These are phyloP conservation scores for Aurinia saxatilis DNA, from an alignment of 345 rosid species.

Conservation along the genomic window DNA sequence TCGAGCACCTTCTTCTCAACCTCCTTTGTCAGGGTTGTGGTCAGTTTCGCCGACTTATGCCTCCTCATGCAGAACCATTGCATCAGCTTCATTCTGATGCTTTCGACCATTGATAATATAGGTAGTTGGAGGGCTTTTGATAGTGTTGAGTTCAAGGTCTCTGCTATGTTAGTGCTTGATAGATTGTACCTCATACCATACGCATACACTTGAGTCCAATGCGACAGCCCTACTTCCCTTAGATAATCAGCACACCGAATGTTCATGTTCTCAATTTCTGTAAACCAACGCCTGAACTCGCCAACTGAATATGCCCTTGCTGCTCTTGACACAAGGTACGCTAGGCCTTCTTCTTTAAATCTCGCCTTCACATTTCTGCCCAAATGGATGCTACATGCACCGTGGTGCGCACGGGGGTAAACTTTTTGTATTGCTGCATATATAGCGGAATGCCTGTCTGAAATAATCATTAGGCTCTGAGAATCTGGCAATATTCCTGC, in stretches of 20 bases:
- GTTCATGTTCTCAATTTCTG: not conserved
- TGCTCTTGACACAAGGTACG: not conserved
- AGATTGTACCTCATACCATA: not conserved
- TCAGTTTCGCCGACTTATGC: no score
- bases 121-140: not conserved
- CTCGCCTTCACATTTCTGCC: not conserved
- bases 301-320: not conserved
- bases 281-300: not conserved
- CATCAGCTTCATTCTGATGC: no score
- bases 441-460: not conserved
- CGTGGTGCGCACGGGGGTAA: not conserved
- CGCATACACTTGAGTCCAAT: not conserved
- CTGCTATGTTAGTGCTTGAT: not conserved
- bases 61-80: no score
- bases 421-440: not conserved
- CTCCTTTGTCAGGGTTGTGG: no score
- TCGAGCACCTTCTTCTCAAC: no score
- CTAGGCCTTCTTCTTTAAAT: not conserved
- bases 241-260: not conserved
- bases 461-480: not conserved
- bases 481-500: not conserved
- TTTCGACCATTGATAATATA: not conserved
- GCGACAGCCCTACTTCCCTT: not conserved
- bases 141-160: not conserved
- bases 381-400: not conserved